Percentiles rank a stretch among this genome's conserved stretches.
These are phyloP conservation scores for Primulina eburnea DNA, from an alignment of 257 asterid species.

Conservation along the genomic window DNA sequence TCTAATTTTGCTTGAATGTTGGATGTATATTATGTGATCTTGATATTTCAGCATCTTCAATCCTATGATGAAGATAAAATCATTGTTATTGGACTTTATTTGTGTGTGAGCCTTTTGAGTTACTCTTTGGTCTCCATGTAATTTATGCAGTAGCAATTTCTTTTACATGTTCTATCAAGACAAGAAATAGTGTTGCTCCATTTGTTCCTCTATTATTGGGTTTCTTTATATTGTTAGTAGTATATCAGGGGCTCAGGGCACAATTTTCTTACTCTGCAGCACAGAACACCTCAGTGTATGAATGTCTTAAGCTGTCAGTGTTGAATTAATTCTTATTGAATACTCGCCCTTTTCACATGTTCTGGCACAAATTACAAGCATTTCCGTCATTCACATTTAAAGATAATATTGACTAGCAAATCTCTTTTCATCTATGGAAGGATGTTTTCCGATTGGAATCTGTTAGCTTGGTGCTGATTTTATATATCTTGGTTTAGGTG, in stretches of 20 bases:
- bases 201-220: background rate
- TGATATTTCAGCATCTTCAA: background rate
- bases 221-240: background rate
- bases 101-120: background rate
- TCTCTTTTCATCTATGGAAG: background rate
- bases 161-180: background rate
- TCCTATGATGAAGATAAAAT: background rate
- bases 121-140: background rate
- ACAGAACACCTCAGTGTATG: background rate
- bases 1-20: background rate
- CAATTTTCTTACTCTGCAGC: constrained; percentile 1
- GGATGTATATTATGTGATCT: background rate
- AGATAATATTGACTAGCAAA: background rate
- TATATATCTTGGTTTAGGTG: constrained; percentile 49
- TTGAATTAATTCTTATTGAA: background rate
- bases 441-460: background rate
- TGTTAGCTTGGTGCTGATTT: constrained; percentile 25
- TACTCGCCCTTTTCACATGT: background rate
- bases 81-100: background rate
- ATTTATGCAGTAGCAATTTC: constrained; percentile 1
- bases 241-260: background rate
- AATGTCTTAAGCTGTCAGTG: constrained; percentile 5
- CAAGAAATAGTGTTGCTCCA: background rate
- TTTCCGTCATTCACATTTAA: background rate
- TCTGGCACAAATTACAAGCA: constrained; percentile 2